Evolutionary conservation across 148 eudicot genomes (phyloP).

Genomic region (Beta vulgaris): DNA sequence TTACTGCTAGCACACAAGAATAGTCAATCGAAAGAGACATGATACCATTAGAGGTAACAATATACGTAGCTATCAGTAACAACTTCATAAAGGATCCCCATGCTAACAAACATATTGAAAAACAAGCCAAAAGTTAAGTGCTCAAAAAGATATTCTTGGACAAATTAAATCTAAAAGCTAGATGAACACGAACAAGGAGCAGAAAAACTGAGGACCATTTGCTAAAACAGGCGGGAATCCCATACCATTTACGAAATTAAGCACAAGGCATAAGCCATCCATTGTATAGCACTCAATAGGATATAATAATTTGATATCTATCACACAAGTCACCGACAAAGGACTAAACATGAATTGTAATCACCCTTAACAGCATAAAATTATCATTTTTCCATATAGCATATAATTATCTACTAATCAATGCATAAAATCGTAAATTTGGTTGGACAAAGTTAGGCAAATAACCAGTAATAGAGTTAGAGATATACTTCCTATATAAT

Average conservation of each 20-base stretch:
- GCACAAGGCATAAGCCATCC: background rate
- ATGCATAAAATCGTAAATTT: background rate
- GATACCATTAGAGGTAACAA: background rate
- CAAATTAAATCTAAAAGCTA: background rate
- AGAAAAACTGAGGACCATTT: background rate
- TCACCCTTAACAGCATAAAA: background rate
- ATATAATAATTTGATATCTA: background rate
- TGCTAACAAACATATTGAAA: background rate
- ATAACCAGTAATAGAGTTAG: background rate
- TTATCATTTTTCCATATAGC: background rate
- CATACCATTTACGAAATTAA: background rate
- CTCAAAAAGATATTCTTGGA: background rate
- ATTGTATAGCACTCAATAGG: background rate
- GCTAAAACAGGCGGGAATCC: too few relatives aligned
- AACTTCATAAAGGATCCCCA: background rate
- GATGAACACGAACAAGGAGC: background rate
- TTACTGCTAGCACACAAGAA: constrained; percentile 53
- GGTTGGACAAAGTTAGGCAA: background rate
- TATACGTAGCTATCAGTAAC: background rate
- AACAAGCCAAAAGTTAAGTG: background rate
- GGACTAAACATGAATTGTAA: background rate
- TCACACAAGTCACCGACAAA: background rate
- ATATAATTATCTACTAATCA: background rate
- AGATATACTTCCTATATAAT: background rate
- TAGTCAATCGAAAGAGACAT: constrained; percentile 9